Percentiles rank a stretch among this genome's conserved stretches.
Conservation (phyloP, 2,329 filamentous ascomycete genomes). For the Fusarium sp. region DNA sequence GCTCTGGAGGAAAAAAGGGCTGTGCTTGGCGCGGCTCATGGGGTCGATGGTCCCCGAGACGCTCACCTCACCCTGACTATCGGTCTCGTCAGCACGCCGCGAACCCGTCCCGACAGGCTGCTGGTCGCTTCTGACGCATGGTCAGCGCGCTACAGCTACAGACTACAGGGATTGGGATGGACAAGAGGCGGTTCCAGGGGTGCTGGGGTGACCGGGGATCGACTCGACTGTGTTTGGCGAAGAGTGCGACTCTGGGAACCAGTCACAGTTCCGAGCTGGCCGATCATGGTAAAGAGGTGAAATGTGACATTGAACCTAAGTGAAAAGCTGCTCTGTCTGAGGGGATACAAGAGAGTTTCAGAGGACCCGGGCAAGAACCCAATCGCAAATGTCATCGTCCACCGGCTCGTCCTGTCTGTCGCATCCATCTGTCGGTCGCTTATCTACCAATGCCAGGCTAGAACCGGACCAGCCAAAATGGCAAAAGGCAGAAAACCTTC, state of each 20-base stretch:
- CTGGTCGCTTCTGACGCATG: slow-evolving; percentile 29
- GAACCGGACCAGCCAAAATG: neutral
- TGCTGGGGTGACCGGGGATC: slow-evolving; percentile 1
- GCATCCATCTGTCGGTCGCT: slow-evolving; percentile 16
- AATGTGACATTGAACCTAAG: slow-evolving; percentile 3
- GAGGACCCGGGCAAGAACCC: neutral
- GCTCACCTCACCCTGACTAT: slow-evolving; percentile 34
- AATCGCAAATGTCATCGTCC: slow-evolving; percentile 18
- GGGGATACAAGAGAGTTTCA: slow-evolving; percentile 5
- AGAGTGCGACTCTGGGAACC: slow-evolving; percentile 1
- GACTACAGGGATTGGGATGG: slow-evolving; percentile 15
- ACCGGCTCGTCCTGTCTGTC: slow-evolving; percentile 15
- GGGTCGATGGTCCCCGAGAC: slow-evolving; percentile 13
- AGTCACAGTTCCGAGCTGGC: neutral
- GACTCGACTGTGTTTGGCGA: slow-evolving; percentile 8
- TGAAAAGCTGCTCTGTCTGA: neutral
- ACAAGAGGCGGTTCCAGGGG: neutral
- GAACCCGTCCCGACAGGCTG: slow-evolving; percentile 22
- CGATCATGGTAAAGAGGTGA: slow-evolving; percentile 1
- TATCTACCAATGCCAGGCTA: slow-evolving; percentile 31
- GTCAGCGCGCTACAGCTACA: slow-evolving; percentile 32
- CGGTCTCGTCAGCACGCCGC: slow-evolving; percentile 31
- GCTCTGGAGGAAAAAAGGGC: slow-evolving; percentile 6
- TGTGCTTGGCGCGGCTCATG: slow-evolving; percentile 34
- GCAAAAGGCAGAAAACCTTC: slow-evolving; percentile 19